Conservation (phyloP, 2,329 filamentous ascomycete genomes). For the Acephala macrosclerotiorum region DNA sequence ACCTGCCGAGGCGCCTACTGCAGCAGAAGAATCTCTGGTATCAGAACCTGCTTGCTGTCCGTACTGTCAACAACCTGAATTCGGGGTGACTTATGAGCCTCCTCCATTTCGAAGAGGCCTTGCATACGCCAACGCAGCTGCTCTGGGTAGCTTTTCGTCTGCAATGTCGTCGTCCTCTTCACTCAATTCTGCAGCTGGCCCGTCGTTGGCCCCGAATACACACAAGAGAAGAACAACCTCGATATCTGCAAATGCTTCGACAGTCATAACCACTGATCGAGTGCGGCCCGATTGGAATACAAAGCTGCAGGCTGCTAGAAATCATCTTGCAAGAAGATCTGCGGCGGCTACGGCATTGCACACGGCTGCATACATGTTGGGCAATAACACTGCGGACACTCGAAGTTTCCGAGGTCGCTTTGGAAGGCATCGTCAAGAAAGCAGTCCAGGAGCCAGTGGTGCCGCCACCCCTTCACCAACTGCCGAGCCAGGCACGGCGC, state of each 20-base stretch:
- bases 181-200: conserved; percentile 63
- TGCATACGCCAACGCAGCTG: conserved; percentile 65
- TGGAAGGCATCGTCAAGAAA: conserved; percentile 40
- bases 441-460: conserved; percentile 43
- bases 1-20: conserved; percentile 44
- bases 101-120: conserved; percentile 89
- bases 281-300: conserved; percentile 94
- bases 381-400: conserved; percentile 52
- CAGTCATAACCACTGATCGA: conserved; percentile 90
- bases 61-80: conserved; percentile 94
- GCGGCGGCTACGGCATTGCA: conserved; percentile 94
- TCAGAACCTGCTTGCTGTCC: conserved; percentile 93
- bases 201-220: conserved; percentile 32
- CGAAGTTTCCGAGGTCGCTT: conserved; percentile 43
- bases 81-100: conserved; percentile 93
- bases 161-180: conserved; percentile 91
- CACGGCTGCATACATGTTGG: conserved; percentile 91
- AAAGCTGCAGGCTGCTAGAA: conserved; percentile 84
- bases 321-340: conserved; percentile 84
- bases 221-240: conserved; percentile 67
- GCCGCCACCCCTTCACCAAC: conserved; percentile 42
- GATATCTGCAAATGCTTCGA: conserved; percentile 82
- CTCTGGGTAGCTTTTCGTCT: conserved; percentile 62
- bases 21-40: conserved; percentile 71
- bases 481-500: conserved; percentile 26